Evolutionary conservation across 225 moss, liverwort and hornwort genomes (phyloP), one percentile per base, ranked within the genome.

Genomic region (Rhytidiadelphus loreus): DNA sequence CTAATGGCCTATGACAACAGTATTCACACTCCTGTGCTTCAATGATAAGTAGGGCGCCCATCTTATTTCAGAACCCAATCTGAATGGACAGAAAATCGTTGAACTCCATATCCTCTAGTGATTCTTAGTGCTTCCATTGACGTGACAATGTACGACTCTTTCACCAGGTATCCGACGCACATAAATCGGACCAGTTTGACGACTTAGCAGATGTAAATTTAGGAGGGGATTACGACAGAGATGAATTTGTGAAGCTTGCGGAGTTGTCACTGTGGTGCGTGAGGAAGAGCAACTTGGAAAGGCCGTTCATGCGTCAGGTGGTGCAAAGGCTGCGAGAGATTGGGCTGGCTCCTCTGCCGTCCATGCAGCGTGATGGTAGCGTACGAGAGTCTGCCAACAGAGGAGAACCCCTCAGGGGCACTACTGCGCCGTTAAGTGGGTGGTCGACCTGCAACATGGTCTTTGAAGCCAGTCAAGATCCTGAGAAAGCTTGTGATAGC

Each of bases 271-370:
- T 92, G 57, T 93, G 91, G 89, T 93, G 93, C 72, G 84, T 68
- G 41, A 90, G 81, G 88, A 85, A 56, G 78, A 88, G 86, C 72
- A 92, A 89, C 86, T 69, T 74, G 46, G 92, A 90, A 58, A 88
- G 93, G n/a, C 92, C 92, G 30, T 93, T 81, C 75, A 92, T 93
- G 92, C 81, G 86, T 46, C 93, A 92, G 72, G 91, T 92, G 79
- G 93, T 93, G 86, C 93, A 93, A 90, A 88, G 56, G 81, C 77
- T 93, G 52, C 90, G 91, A 84, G 91, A 93, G 86, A 82, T 93
- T 65, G 92, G 90, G 62, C 73, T 93, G 88, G 90, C 65, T 28
- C 90, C 87, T 88, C 82, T 57, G 66, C 86, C 68, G 41, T 70
- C 91, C 80, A 50, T 76, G 87, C 87, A 55, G 63, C 77, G 70